Evolutionary conservation across 2,329 filamentous ascomycete species (phyloP).

Genomic region (Chrysosphaeria jannelii): DNA sequence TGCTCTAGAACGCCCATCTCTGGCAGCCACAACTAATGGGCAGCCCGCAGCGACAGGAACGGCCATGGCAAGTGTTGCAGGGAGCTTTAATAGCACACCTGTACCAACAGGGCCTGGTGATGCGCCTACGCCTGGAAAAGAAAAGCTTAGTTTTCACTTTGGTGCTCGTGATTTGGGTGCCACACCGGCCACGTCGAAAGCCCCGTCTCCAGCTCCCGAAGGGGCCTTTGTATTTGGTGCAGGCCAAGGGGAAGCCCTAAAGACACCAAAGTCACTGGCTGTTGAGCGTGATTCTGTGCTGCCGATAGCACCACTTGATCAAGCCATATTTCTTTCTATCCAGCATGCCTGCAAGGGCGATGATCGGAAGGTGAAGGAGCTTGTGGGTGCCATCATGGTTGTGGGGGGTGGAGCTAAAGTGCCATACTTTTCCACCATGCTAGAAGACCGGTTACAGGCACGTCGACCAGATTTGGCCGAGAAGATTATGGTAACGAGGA

Average conservation of each 20-base stretch:
- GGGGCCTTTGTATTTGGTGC: conserved; percentile 25
- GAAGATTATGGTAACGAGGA: conserved; percentile 31
- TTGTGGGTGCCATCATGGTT: conserved; percentile 71
- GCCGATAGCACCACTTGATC: conserved; percentile 57
- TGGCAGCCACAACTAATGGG: too few species aligned
- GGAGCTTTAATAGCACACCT: too few species aligned
- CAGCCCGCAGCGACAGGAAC: too few species aligned
- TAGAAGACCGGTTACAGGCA: conserved; percentile 55
- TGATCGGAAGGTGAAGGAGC: conserved; percentile 76
- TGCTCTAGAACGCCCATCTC: conserved; percentile 26
- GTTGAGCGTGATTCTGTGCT: conserved; percentile 51
- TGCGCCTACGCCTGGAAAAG: conserved; percentile 28
- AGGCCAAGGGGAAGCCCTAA: conserved; percentile 15
- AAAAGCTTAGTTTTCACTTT: conserved; percentile 21
- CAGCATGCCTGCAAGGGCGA: conserved; percentile 64
- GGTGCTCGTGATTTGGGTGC: conserved; percentile 25
- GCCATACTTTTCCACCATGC: conserved; percentile 45
- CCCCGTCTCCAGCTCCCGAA: conserved; percentile 67
- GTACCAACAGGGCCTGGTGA: conserved; percentile 10
- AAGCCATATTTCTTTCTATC: conserved; percentile 71
- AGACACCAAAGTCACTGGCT: conserved; percentile 23
- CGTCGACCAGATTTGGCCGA: conserved; percentile 29
- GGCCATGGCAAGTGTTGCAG: too few species aligned
- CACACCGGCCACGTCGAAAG: conserved; percentile 61
- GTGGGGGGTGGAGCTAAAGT: conserved; percentile 64